Conservation (phyloP, 2,329 filamentous ascomycete genomes). For the Talaromyces pinophilus region DNA sequence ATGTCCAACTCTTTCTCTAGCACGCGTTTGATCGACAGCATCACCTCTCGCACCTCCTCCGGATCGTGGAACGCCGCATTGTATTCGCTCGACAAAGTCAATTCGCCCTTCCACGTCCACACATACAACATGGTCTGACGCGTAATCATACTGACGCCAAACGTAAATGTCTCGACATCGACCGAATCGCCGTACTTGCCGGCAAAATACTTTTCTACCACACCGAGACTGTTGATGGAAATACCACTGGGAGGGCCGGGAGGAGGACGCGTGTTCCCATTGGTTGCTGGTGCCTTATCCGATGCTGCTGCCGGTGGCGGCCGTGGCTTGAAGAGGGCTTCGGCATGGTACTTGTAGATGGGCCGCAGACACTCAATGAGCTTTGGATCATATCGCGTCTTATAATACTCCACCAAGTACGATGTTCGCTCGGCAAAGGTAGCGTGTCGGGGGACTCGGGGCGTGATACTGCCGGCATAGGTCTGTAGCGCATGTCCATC, state of each 20-base stretch:
- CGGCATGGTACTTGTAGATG: slow-evolving; percentile 23
- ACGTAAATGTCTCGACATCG: slow-evolving; percentile 22
- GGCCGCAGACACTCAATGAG: slow-evolving; percentile 18
- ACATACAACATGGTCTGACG: slow-evolving; percentile 26
- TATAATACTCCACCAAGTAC: slow-evolving; percentile 21
- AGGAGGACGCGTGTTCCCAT: slow-evolving; percentile 12
- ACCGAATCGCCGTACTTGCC: slow-evolving; percentile 9
- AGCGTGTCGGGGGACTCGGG: slow-evolving; percentile 16
- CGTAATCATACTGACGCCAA: slow-evolving; percentile 27
- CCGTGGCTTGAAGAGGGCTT: slow-evolving; percentile 18
- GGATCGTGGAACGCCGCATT: slow-evolving; percentile 25
- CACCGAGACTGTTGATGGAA: slow-evolving; percentile 23
- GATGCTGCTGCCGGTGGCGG: background rate
- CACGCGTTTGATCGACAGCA: slow-evolving; percentile 5
- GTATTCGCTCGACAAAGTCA: slow-evolving; percentile 26
- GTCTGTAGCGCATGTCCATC: slow-evolving; percentile 23
- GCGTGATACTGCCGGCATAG: slow-evolving; percentile 24
- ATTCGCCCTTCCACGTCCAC: slow-evolving; percentile 25
- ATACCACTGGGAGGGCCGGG: slow-evolving; percentile 22
- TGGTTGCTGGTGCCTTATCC: background rate
- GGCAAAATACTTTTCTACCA: slow-evolving; percentile 21
- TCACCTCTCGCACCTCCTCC: slow-evolving; percentile 2
- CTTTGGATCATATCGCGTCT: slow-evolving; percentile 18
- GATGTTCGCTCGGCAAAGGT: slow-evolving; percentile 19
- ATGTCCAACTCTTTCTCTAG: slow-evolving; percentile 4